Percentiles rank a stretch among this genome's conserved stretches.
phyloP scores from a whole-genome alignment of 306 rosid species.

The Spatholobus suberectus region DNA sequence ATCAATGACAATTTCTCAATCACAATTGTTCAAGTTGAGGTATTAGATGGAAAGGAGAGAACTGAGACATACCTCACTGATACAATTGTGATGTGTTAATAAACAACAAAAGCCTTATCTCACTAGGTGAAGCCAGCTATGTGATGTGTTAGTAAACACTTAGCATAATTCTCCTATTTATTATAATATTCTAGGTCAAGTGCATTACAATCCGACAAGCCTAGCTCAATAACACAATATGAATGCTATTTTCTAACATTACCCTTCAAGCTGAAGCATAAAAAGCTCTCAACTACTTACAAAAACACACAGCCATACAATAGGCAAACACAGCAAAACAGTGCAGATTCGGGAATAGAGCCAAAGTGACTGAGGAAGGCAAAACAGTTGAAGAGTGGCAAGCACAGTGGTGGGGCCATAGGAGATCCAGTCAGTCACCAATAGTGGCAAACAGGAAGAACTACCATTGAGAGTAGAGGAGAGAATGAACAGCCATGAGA shows the following conservation, averaged over 20 bases:
- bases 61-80: no score
- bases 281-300: neutral
- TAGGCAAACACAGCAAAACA: neutral
- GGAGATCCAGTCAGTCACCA: neutral
- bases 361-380: neutral
- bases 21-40: neutral
- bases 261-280: neutral
- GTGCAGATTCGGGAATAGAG: neutral
- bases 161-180: neutral
- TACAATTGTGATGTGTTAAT: no score
- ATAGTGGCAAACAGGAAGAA: neutral
- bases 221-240: neutral
- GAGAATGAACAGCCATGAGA: neutral
- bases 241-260: neutral
- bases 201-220: neutral
- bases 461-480: neutral
- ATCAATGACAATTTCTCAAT: neutral
- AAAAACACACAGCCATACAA: neutral
- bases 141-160: neutral
- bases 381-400: neutral
- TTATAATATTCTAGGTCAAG: slow-evolving; percentile 4
- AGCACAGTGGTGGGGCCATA: neutral
- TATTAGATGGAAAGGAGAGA: no score
- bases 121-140: no score
- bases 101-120: no score